Base-by-base conservation (phyloP, 768 basidiomycete genomes). In the Panaeolus papilionaceus region DNA sequence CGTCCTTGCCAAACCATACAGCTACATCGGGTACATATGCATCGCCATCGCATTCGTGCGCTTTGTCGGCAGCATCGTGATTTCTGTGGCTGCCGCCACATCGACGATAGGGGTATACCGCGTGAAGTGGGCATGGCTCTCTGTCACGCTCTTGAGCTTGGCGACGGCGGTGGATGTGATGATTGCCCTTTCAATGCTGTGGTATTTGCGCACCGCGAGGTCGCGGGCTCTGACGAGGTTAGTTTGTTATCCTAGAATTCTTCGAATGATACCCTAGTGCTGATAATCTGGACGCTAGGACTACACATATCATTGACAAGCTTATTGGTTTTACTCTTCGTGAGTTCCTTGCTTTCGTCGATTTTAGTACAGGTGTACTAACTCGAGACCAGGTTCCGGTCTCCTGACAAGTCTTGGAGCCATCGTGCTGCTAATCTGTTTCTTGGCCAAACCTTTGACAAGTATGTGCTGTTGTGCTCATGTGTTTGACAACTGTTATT, bases 181-280 rank as follows among this genome's bases (percentile, higher is more conserved):
- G 7, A 77, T 80, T 65, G 75, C 78, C 0, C 69, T 69, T 0
- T 73, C 75, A 20, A 73, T 82, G 73, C 69, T 79, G 42, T 79
- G 75, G 47, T 79, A 78, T 65, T 67, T 81, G 12, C 23, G 69
- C 1, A 65, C 65, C 23, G 70, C 78, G 64, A 66, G 73, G 42
- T 62, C 67, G 2, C 63, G 72, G 18, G 72, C 67, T 20, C 68
- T 73, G 61, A 58, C 70, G 64, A 39, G 71, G 76, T 74, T 38
- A 8, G 67, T 69, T 63, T 16, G 10, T 18, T 39, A 14, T 44
- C 23, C 23, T 23, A 23, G 23, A 23, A 23, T 23, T 23, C 23
- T 23, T 23, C 23, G 23, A 23, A 23, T 23, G 23, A 23, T 23
- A 23, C 23, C 0, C 23, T 23, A 23, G 23, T 23, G 23, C 23